These are phyloP conservation scores for Ophiostoma novo-ulmi DNA, from an alignment of 2,329 filamentous ascomycete genomes.

Conservation along the genomic window DNA sequence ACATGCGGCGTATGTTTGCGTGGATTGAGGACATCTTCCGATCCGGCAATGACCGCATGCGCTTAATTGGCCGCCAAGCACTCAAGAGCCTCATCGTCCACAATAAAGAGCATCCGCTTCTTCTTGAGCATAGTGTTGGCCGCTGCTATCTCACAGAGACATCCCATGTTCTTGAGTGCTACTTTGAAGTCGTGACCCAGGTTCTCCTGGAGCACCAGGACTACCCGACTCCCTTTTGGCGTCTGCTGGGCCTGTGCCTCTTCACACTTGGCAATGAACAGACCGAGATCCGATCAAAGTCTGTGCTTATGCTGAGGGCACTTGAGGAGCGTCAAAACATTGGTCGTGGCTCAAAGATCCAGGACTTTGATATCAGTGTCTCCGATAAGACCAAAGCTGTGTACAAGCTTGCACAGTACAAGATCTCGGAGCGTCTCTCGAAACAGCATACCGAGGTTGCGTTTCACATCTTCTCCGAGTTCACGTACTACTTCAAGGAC, in stretches of 20 bases:
- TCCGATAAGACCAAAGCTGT: constrained; percentile 98
- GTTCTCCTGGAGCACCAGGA: constrained; percentile 79
- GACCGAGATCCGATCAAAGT: constrained; percentile 82
- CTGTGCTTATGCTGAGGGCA: constrained; percentile 70
- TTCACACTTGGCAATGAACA: constrained; percentile 92
- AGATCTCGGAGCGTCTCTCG: constrained; percentile 85
- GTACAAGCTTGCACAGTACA: constrained; percentile 95
- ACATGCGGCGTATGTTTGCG: constrained; percentile 82
- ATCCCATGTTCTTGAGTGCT: constrained; percentile 84
- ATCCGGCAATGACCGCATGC: constrained; percentile 84
- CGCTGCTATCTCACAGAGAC: constrained; percentile 81
- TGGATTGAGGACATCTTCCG: constrained; percentile 97
- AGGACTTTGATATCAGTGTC: constrained; percentile 97
- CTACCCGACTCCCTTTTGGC: constrained; percentile 84
- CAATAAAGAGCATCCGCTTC: constrained; percentile 78
- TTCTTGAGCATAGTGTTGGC: constrained; percentile 84
- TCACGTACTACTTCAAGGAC: constrained; percentile 87
- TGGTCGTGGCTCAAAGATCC: constrained; percentile 73
- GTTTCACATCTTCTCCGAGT: constrained; percentile 93
- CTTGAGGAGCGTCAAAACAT: constrained; percentile 73
- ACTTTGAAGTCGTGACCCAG: constrained; percentile 86
- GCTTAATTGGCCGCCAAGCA: constrained; percentile 80
- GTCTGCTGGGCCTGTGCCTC: constrained; percentile 77
- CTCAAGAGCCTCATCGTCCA: constrained; percentile 84
- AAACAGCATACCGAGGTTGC: constrained; percentile 84